Base-by-base conservation (phyloP, 305 asterid species). In the Andrographis paniculata region DNA sequence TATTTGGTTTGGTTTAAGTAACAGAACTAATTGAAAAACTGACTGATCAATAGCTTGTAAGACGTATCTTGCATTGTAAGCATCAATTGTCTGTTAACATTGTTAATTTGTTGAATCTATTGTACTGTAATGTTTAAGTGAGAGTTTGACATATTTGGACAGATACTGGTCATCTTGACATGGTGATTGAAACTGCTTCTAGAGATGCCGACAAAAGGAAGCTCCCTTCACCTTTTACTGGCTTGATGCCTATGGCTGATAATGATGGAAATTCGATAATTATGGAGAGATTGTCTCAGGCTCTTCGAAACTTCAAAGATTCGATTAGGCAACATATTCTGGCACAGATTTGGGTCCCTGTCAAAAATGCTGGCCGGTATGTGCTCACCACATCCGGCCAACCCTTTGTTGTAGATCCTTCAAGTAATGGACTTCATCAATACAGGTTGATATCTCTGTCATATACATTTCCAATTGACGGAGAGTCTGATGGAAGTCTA, bases 301-400 rank as follows among this genome's bases (percentile, higher is more conserved):
- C 97, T 22, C 95, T 87, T 64, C 80, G 97, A 23, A 68, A 71
- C 83, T 81, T 87, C 63, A 87, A 84, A 67, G 95, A 78, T 45
- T 73, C 73, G 55, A 74, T 88, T 0, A 80, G 71, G 62, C 84
- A 80, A 50, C 94, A 79, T 54, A 78, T 24, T 8, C 8, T 24
- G 30, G 97, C 92, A 49, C 97, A 87, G 71, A 73, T 87, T 24
- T 87, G 97, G 95, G 94, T 92, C 6, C 97, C 97, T 14, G 87
- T 87, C 42, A 84, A 75, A 70, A 66, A 54, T 52, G 82, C 88
- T 15, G 71, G 76, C 49, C 80, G 88, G 19, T 68, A 70, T 59
- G 70, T 84, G 57, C 93, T 88, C 65, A 82, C 97, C 52, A 88
- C 97, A 37, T 82, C 81, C 13, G 95, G 91, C 39, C 95, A 84